Evolutionary conservation across 1,139 yeast genomes (phyloP).

Genomic region (Insectozyma bohioensis): DNA sequence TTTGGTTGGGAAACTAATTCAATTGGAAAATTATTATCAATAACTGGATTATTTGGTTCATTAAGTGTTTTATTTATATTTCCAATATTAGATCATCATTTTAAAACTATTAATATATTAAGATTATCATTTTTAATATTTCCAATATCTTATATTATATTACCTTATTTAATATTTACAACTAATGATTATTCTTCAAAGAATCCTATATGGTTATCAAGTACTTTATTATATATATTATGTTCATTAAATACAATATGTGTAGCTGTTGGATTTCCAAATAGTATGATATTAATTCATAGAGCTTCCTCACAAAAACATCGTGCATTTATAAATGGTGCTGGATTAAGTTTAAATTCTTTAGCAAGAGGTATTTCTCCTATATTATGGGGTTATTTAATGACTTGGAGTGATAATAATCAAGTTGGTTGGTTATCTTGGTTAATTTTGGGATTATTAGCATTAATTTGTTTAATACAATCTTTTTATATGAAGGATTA

Average conservation of each 20-base stretch:
- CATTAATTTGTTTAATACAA: constrained; percentile 31
- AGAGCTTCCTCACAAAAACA: constrained; percentile 44
- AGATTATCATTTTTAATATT: constrained; percentile 39
- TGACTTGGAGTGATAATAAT: constrained; percentile 45
- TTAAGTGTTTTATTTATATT: constrained; percentile 49
- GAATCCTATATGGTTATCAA: constrained; percentile 25
- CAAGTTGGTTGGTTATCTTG: constrained; percentile 52
- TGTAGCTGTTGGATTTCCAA: constrained; percentile 40
- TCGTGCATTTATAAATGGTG: constrained; percentile 51
- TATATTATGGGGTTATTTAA: constrained; percentile 54
- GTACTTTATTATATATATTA: constrained; percentile 23
- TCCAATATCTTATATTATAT: constrained; percentile 46
- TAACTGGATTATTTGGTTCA: constrained; percentile 58
- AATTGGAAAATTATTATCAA: constrained; percentile 55
- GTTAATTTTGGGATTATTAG: constrained; percentile 41
- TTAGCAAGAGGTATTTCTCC: constrained; percentile 62
- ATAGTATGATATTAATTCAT: constrained; percentile 43
- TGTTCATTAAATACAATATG: constrained; percentile 30
- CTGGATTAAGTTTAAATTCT: constrained; percentile 49
- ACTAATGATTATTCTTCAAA: constrained; percentile 28
- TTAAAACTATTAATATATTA: constrained; percentile 47
- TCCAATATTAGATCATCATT: constrained; percentile 54
- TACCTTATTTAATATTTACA: constrained; percentile 53
- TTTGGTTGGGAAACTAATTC: constrained; percentile 37
- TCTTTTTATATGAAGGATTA: constrained; percentile 32